Evolutionary conservation across 768 basidiomycete genomes (phyloP), one percentile per base, ranked within the genome.

Genomic region (Amanita muscaria): DNA sequence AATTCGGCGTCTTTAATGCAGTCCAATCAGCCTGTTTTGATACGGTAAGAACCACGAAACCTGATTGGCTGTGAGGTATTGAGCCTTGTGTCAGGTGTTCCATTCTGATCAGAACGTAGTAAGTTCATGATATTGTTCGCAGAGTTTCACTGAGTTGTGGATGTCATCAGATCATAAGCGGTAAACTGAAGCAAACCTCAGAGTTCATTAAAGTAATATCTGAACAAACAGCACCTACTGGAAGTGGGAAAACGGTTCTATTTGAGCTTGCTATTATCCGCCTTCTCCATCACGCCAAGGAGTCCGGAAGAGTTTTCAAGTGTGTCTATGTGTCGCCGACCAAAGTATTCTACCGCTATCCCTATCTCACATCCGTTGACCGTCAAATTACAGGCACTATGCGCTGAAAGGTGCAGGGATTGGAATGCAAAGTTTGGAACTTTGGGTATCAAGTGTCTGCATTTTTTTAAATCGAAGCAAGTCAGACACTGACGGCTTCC

Each of bases 281-380:
- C 24, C 73, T 88, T 69, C 62, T 90, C 23, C 65, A 66, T 40
- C 61, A 73, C 40, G 62, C 67, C 6, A 54, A 62, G 40, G 59
- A 59, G 22, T 57, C 51, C 9, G 60, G 59, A 21, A 58, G 64
- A 21, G 49, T 59, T n/a, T 53, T 61, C 2, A 89, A 88, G 64
- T 85, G 83, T 50, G 78, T 99, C 12, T 99, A 99, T 57, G 80
- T 99, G 53, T 88, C 92, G 1, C 93, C 92, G 0, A 93, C 90
- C 2, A 94, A 93, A 72, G 90, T 84, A 34, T 32, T 29, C 31
- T 39, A 33, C 16, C 14, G 32, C 35, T 16, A 8, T 1, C 11
- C 14, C 8, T 32, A 12, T 30, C 25, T 32, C 7, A 6, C 8
- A 11, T 25, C 23, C 31, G 16, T 9, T 48, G 18, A 22, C 36